Evolutionary conservation across 805 yeast genomes (phyloP).

Genomic region (Brettanomyces naardenensis): DNA sequence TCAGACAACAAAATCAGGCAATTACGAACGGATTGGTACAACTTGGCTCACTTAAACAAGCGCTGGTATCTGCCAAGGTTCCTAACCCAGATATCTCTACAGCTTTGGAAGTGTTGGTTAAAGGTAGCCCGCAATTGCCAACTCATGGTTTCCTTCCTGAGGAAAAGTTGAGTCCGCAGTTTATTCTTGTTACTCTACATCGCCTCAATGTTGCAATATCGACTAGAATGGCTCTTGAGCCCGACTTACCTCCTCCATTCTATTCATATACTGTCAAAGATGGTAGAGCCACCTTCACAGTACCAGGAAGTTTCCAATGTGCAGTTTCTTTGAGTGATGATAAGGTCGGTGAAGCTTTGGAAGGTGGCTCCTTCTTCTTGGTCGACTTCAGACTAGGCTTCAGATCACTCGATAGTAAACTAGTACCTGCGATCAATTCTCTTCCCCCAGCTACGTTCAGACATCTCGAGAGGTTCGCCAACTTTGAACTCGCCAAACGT

Average conservation of each 20-base stretch:
- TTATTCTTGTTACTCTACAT: constrained; percentile 51
- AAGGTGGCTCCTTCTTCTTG: constrained; percentile 61
- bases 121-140: constrained; percentile 71
- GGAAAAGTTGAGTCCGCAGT: constrained; percentile 41
- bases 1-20: constrained; percentile 67
- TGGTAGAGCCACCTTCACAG: constrained; percentile 66
- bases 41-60: constrained; percentile 57
- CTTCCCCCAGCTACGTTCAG: constrained; percentile 26
- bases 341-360: constrained; percentile 8
- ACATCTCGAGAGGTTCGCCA: constrained; percentile 48
- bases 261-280: constrained; percentile 57
- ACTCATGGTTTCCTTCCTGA: constrained; percentile 49
- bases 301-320: constrained; percentile 60
- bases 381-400: constrained; percentile 69
- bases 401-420: constrained; percentile 30
- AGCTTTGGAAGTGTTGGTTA: constrained; percentile 73
- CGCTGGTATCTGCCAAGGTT: constrained; percentile 79
- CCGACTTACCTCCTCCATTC: constrained; percentile 58
- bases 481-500: constrained; percentile 36
- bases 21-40: constrained; percentile 59
- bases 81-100: constrained; percentile 89
- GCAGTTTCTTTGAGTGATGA: constrained; percentile 59
- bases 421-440: constrained; percentile 20
- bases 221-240: constrained; percentile 62
- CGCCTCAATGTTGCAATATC: constrained; percentile 69